Evolutionary conservation across 2,329 filamentous ascomycete species (phyloP), one percentile per base, ranked within the genome.

Genomic region (Simplicillium aogashimaense): DNA sequence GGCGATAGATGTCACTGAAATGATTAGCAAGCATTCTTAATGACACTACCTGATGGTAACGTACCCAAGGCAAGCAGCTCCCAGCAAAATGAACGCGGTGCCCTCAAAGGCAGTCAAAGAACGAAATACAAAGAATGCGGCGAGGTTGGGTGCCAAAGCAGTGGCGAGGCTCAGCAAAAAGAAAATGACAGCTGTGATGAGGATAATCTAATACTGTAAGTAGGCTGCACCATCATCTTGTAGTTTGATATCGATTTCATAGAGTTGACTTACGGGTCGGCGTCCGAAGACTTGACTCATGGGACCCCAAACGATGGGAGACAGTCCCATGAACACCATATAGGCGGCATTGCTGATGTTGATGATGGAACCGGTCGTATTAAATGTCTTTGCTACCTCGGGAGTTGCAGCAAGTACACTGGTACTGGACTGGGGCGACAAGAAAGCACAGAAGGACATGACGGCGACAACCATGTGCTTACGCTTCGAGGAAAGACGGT

Each of bases 331-430:
- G 49, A 81, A 78, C 4, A 81, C 58, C 65, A 86, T 72, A 49
- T 86, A 86, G n/a, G 82, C 59, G 0, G 84, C 83, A 60, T 89
- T 90, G 53, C 74, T 81, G 35, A 83, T 59, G 53, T 86, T 85
- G 55, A 89, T 78, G 42, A 87, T 72, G 9, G 73, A 74, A 5
- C 79, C 81, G 0, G 74, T 82, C 0, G 81, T 86, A 31, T 65
- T 47, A 54, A 75, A 86, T 7, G 75, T 78, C 4, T 55, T 56
- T 2, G 83, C 82, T 5, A 90, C 78, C 56, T 90, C 84, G 2
- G 84, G 83, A 1, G 83, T 76, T 2, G 83, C 85, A 1, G 83
- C 72, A 11, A 90, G 60, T 8, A 89, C 76, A 1, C 81, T 80
- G 0, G 84, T 89, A 31, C 78, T 85, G 11, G 78, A 83, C 17